Base-by-base conservation (phyloP, 2,329 filamentous ascomycete genomes). In the Huntiella decipiens region DNA sequence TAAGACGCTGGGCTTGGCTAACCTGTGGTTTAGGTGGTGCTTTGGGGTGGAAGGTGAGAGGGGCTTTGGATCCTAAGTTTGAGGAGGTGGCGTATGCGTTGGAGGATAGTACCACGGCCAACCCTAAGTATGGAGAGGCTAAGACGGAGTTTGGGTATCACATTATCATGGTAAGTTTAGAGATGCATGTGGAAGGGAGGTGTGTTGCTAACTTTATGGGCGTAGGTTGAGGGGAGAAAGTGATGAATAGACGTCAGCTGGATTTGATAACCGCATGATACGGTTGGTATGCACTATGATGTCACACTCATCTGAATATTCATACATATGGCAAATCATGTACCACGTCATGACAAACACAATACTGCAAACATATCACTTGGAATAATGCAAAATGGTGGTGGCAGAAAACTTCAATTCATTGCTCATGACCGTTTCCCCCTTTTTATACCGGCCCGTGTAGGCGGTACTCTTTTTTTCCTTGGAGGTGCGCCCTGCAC, bases 71-170 rank as follows among this genome's bases (percentile, higher is more conserved):
- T 52, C 66, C 73, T 6, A 71, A 74, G 34, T 87, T 88, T 54
- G 81, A 82, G 55, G 74, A 76, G 50, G 71, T 81, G 7, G 82
- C 82, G 6, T 86, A 77, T 58, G 71, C 68, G 19, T 65, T 87
- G 33, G 74, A 79, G 53, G 62, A 71, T 1, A 83, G 78, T 55
- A 77, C 75, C 6, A 77, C 74, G 10, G 65, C 58, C 10, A 76
- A 63, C 49, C 78, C 81, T 1, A 78, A 76, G 56, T 70, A 72
- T 56, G 80, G 66, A 1, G 78, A 85, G 63, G 77, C 69, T 16
- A 85, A 82, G 66, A 86, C 82, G 1, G 68, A 65, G 1, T 79
- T 82, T 61, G 82, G 82, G 1, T 86, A 86, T 64, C 82, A 87
- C 59, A 75, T 87, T 52, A 74, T 87, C 52, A 84, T 86, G 76